Evolutionary conservation across 768 basidiomycete species (phyloP), one percentile per base, ranked within the genome.

Genomic region (Mrakia blollopis): DNA sequence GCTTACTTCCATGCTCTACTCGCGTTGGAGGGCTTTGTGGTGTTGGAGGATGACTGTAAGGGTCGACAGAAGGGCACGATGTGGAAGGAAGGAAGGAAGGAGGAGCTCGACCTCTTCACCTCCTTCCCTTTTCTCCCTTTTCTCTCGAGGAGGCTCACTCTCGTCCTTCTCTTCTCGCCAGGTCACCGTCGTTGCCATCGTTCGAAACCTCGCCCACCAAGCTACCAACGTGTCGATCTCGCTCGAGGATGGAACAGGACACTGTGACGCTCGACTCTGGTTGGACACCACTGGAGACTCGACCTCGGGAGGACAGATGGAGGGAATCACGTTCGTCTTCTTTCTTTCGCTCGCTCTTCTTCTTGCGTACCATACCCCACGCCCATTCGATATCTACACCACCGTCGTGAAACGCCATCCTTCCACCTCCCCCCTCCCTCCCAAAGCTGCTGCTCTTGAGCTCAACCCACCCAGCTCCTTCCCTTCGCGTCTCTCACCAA

Each of bases 211-310:
- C 39, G 86, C 89, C 77, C 84, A 85, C 11, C 90, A 91, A 78
- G 87, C 92, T 3, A 98, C 95, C 2, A 94, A 95, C 80, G 88
- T 88, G 75, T 88, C 90, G 50, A 93, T 93, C 81, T 83, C 85
- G 76, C 85, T 99, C 7, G 91, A 94, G 77, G 96, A 99, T 82
- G 93, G 94, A 18, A 92, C 92, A 3, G 93, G 91, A 30, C 85
- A 84, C 61, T 88, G 91, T 28, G 91, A 92, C 80, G 90, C 89
- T 32, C 88, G 91, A 32, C 90, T 62, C 28, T 80, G 72, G 85
- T 85, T 85, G 35, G 85, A 85, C 65, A 68, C 65, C 65, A 68
- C 65, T 1, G 35, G 32, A 0, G 65, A 68, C 37, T 25, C 35
- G 1, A 7, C 32, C 16, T 18, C 35, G 11, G 65, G 65, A 44